These are phyloP conservation scores for Pythium oligandrum DNA, from an alignment of 352 stramenopile species.

Conservation along the genomic window DNA sequence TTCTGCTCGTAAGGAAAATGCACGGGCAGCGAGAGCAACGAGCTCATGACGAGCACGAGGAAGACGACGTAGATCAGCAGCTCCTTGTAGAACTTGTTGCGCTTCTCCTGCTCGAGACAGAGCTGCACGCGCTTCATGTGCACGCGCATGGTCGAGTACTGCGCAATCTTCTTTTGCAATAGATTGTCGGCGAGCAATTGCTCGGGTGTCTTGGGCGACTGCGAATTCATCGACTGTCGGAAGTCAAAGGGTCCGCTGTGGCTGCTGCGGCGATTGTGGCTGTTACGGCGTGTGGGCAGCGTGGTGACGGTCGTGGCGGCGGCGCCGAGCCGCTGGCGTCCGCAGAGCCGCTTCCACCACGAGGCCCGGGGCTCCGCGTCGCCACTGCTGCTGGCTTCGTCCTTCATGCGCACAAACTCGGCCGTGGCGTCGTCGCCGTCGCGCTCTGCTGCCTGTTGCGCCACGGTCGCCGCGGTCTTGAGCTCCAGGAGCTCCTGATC, in stretches of 20 bases:
- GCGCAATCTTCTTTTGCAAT: constrained; percentile 49
- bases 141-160: constrained; percentile 79
- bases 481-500: too few species aligned
- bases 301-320: too few species aligned
- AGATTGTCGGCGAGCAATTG: constrained; percentile 16
- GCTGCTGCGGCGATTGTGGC: too few species aligned
- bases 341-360: too few species aligned
- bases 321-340: background rate
- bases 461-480: too few species aligned
- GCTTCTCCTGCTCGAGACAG: constrained; percentile 75
- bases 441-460: too few species aligned
- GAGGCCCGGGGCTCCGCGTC: background rate
- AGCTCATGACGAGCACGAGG: constrained; percentile 52
- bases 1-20: constrained; percentile 79
- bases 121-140: constrained; percentile 84
- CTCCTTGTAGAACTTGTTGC: constrained; percentile 82
- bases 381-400: constrained; percentile 9
- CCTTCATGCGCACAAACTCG: constrained; percentile 17
- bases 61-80: constrained; percentile 72
- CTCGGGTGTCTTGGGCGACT: constrained; percentile 8
- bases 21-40: constrained; percentile 57
- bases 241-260: too few species aligned
- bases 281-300: too few species aligned
- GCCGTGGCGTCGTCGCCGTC: too few species aligned
- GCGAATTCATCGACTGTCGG: too few species aligned